Conservation (phyloP, 2,329 filamentous ascomycete species). For the Emericellopsis atlantica region DNA sequence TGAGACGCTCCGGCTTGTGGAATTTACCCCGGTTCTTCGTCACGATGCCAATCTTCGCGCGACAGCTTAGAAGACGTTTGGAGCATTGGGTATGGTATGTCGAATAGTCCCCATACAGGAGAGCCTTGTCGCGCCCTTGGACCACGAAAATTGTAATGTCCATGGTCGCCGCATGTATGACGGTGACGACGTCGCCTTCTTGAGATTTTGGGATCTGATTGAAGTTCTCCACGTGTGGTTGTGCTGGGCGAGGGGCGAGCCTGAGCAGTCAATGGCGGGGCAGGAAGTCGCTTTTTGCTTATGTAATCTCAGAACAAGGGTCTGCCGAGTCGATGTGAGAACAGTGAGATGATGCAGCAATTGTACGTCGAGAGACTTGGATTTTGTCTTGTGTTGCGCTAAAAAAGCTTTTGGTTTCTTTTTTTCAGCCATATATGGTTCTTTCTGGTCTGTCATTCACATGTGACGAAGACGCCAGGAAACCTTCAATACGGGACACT, state of each 20-base stretch:
- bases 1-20: conserved; percentile 55
- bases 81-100: conserved; percentile 71
- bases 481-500: too few species aligned
- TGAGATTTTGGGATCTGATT: background rate
- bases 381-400: too few species aligned
- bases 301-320: background rate
- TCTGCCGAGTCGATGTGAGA: too few species aligned
- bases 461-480: too few species aligned
- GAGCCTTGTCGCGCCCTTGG: conserved; percentile 66
- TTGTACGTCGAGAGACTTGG: too few species aligned
- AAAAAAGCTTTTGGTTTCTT: too few species aligned
- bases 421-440: too few species aligned
- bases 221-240: background rate
- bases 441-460: too few species aligned
- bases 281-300: background rate
- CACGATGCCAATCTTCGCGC: conserved; percentile 73
- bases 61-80: conserved; percentile 68
- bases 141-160: conserved; percentile 81
- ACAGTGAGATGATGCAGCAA: too few species aligned
- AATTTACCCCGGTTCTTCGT: conserved; percentile 85
- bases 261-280: conserved; percentile 1
- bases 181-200: background rate
- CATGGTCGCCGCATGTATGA: conserved; percentile 39
- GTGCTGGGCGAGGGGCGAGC: background rate
- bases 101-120: conserved; percentile 79